These are phyloP conservation scores for Ganoderma boninense DNA, from an alignment of 1,284 basidiomycete species.

Conservation along the genomic window DNA sequence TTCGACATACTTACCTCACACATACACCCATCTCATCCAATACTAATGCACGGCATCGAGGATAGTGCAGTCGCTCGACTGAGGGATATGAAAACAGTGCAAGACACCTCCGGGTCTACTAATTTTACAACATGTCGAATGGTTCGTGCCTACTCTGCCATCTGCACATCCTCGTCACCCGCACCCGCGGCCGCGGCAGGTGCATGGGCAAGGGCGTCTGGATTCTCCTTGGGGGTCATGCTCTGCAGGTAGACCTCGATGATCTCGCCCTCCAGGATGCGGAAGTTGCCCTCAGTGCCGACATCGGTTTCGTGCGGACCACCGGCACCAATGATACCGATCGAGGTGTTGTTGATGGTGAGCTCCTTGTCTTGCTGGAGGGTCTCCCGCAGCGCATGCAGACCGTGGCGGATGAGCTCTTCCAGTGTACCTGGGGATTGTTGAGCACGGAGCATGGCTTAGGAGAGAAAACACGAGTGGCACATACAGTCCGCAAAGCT, in stretches of 20 bases:
- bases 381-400: slow-evolving; percentile 93
- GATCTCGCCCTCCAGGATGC: slow-evolving; percentile 81
- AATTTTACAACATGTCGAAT: slow-evolving; percentile 31
- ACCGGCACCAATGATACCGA: slow-evolving; percentile 86
- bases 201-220: slow-evolving; percentile 45
- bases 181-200: slow-evolving; percentile 43
- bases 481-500: slow-evolving; percentile 84
- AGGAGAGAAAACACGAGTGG: neutral
- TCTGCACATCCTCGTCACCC: slow-evolving; percentile 80
- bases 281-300: slow-evolving; percentile 67
- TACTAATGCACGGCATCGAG: neutral
- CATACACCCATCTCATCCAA: slow-evolving; percentile 25
- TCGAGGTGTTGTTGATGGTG: slow-evolving; percentile 90
- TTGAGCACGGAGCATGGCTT: slow-evolving; percentile 7
- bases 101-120: slow-evolving; percentile 18
- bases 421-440: slow-evolving; percentile 73
- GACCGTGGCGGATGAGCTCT: slow-evolving; percentile 89
- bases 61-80: too few species aligned
- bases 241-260: slow-evolving; percentile 77
- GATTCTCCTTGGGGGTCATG: slow-evolving; percentile 72
- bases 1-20: slow-evolving; percentile 7
- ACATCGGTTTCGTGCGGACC: slow-evolving; percentile 64
- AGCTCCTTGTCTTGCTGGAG: slow-evolving; percentile 98
- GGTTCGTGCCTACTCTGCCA: slow-evolving; percentile 62
- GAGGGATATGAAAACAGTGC: slow-evolving; percentile 25